Conservation (phyloP, 1,139 yeast genomes). For the Debaryomyces subglobosus region DNA sequence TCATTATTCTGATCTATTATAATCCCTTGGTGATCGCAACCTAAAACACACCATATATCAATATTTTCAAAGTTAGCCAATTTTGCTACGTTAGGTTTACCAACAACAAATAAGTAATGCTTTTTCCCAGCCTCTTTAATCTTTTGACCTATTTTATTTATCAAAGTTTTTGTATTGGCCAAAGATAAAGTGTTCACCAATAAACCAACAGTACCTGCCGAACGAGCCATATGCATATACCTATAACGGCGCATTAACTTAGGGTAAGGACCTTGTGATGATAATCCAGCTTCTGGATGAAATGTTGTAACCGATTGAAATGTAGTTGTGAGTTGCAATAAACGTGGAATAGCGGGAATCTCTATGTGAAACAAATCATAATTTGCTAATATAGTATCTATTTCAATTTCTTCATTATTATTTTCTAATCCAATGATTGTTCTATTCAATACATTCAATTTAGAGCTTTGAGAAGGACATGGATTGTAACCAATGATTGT, state of each 20-base stretch:
- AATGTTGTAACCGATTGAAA: slow-evolving; percentile 56
- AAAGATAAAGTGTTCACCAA: slow-evolving; percentile 87
- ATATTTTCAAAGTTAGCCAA: slow-evolving; percentile 91
- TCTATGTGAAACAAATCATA: slow-evolving; percentile 71
- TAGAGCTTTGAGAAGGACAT: background rate
- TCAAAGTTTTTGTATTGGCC: slow-evolving; percentile 64
- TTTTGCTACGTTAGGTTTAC: slow-evolving; percentile 98
- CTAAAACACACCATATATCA: slow-evolving; percentile 91
- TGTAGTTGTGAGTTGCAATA: slow-evolving; percentile 73
- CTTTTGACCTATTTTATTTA: slow-evolving; percentile 61
- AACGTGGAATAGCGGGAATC: slow-evolving; percentile 75
- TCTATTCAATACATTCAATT: slow-evolving; percentile 23
- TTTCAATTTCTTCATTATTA: slow-evolving; percentile 21
- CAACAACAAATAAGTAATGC: slow-evolving; percentile 92
- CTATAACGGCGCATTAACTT: slow-evolving; percentile 82
- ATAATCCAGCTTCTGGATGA: slow-evolving; percentile 36
- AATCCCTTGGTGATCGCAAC: slow-evolving; percentile 94
- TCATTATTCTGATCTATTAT: slow-evolving; percentile 77
- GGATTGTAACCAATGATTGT: slow-evolving; percentile 47
- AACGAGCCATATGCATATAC: slow-evolving; percentile 83
- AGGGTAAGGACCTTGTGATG: slow-evolving; percentile 65
- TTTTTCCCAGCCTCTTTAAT: slow-evolving; percentile 82
- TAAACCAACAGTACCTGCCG: slow-evolving; percentile 90
- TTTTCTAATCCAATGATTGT: slow-evolving; percentile 22
- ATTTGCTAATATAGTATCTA: slow-evolving; percentile 15